phyloP scores from a whole-genome alignment of 83 land plant genomes.

The Thuja plicata region DNA sequence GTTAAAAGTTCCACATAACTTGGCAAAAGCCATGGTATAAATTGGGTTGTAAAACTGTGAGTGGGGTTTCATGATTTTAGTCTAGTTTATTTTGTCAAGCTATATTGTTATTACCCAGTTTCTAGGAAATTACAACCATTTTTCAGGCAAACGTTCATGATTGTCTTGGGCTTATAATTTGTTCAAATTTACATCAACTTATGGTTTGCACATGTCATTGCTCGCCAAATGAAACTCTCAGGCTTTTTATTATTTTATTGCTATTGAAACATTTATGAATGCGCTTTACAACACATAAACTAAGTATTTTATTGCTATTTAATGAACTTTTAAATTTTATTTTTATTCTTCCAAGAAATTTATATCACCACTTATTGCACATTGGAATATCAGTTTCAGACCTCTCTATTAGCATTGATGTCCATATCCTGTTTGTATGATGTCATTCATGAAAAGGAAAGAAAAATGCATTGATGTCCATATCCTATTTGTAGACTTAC shows the following conservation, averaged over 20 bases:
- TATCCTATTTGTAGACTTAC: no score
- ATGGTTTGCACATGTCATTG: neutral
- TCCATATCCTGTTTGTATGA: no score
- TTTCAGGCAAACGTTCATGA: neutral
- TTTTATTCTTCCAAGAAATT: no score
- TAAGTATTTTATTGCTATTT: no score
- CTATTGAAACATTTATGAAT: neutral
- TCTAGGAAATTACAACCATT: neutral
- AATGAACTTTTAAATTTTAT: no score
- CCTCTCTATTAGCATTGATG: no score
- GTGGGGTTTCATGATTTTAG: neutral
- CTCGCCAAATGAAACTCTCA: neutral
- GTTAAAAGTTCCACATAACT: neutral
- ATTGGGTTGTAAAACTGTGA: neutral
- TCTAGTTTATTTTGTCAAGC: no score
- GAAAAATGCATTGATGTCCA: no score
- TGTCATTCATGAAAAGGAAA: no score
- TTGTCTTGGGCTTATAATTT: neutral
- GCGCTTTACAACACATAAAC: neutral
- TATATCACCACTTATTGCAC: no score
- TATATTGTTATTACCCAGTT: neutral
- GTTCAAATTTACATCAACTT: neutral
- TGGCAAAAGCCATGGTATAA: neutral
- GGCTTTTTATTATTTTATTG: neutral
- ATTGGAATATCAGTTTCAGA: no score